These are phyloP conservation scores for Pseudopyricularia javanii DNA, from an alignment of 2,329 filamentous ascomycete species.

Conservation along the genomic window DNA sequence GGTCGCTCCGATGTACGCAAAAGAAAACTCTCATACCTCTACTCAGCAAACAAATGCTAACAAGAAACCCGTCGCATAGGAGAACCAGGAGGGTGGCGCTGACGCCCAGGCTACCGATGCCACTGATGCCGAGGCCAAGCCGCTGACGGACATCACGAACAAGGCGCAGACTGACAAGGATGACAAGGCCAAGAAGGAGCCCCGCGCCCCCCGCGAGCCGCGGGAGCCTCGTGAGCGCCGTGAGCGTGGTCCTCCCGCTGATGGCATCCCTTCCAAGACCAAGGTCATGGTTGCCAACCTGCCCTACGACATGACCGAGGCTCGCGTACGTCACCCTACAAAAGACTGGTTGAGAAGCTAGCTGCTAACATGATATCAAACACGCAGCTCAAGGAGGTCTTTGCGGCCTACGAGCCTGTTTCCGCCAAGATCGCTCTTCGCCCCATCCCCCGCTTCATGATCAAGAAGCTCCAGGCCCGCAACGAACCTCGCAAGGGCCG, in stretches of 20 bases:
- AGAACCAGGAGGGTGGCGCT: slow-evolving; percentile 28
- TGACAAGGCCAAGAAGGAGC: slow-evolving; percentile 40
- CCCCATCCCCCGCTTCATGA: slow-evolving; percentile 98
- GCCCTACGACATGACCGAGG: slow-evolving; percentile 94
- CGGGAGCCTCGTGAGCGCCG: slow-evolving; percentile 49
- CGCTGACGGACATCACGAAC: slow-evolving; percentile 51
- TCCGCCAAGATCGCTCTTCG: slow-evolving; percentile 98
- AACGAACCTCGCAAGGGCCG: slow-evolving; percentile 98
- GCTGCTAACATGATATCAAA: not conserved
- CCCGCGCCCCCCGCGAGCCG: slow-evolving; percentile 19
- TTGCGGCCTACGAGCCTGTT: slow-evolving; percentile 79
- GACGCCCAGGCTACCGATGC: slow-evolving; percentile 32
- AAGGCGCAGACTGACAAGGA: slow-evolving; percentile 42
- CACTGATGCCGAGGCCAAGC: slow-evolving; percentile 39
- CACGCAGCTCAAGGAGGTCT: slow-evolving; percentile 86
- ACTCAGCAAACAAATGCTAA: not conserved
- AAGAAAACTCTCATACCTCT: not conserved
- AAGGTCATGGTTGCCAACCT: slow-evolving; percentile 99
- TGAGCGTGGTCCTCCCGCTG: slow-evolving; percentile 89
- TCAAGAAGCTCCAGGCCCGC: slow-evolving; percentile 98
- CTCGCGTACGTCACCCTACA: slow-evolving; percentile 54
- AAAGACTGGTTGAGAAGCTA: not conserved
- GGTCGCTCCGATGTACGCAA: slow-evolving; percentile 46
- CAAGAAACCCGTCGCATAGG: slow-evolving; percentile 12
- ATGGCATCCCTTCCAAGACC: slow-evolving; percentile 96